Percentiles rank a stretch among this genome's conserved stretches.
Evolutionary conservation across 768 basidiomycete species (phyloP).

Genomic region (Baorangia bicolor): DNA sequence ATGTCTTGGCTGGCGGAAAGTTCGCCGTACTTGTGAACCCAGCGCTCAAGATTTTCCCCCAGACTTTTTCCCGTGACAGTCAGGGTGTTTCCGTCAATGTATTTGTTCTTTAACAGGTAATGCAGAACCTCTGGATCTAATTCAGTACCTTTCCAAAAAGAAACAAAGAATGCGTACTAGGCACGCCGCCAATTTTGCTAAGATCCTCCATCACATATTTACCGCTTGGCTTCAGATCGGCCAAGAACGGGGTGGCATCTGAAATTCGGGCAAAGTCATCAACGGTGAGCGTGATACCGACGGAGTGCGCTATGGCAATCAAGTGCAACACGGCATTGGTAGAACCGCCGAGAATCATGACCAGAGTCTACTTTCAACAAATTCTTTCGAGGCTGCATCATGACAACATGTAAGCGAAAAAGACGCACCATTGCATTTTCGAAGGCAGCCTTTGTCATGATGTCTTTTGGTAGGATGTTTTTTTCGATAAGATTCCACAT

Average conservation of each 20-base stretch:
- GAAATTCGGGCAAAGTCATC: constrained; percentile 95
- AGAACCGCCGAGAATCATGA: constrained; percentile 96
- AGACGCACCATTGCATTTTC: constrained; percentile 91
- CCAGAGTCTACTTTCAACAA: constrained; percentile 63
- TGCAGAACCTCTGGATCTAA: constrained; percentile 66
- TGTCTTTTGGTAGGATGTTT: constrained; percentile 90
- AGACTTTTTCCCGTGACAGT: constrained; percentile 90
- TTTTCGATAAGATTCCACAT: constrained; percentile 88
- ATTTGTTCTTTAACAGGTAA: constrained; percentile 81
- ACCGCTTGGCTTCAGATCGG: constrained; percentile 95
- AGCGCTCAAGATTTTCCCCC: constrained; percentile 89
- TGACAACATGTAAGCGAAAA: constrained; percentile 4
- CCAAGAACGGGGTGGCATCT: constrained; percentile 90
- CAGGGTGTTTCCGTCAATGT: constrained; percentile 88
- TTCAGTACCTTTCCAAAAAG: background rate
- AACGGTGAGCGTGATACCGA: constrained; percentile 82
- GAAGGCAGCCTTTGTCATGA: constrained; percentile 96
- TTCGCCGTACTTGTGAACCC: constrained; percentile 79
- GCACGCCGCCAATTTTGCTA: constrained; percentile 93
- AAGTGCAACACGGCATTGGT: constrained; percentile 97
- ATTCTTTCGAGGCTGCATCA: constrained; percentile 6
- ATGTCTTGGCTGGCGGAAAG: constrained; percentile 76
- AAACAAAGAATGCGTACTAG: constrained; percentile 56
- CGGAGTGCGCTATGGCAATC: constrained; percentile 95
- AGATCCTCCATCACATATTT: constrained; percentile 99